phyloP scores from a whole-genome alignment of 2,329 filamentous ascomycete species.

The Plectosphaerella plurivora region DNA sequence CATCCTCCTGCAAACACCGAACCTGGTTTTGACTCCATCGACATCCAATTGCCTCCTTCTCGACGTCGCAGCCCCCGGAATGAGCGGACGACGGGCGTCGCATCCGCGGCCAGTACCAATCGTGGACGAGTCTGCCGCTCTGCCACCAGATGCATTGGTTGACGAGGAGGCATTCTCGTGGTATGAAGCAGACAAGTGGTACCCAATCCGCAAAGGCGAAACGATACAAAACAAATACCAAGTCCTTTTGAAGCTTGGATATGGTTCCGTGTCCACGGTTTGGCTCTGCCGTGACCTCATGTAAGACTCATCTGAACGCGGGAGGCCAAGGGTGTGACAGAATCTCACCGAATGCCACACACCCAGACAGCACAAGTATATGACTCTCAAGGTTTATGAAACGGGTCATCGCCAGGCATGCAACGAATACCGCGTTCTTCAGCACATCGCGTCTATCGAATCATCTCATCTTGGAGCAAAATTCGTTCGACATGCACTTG shows the following conservation, averaged over 20 bases:
- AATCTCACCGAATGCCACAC: background rate
- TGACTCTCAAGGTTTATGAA: constrained; percentile 7
- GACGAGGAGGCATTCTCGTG: constrained; percentile 18
- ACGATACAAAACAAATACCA: constrained; percentile 16
- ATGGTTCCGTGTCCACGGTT: constrained; percentile 18
- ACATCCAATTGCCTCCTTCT: no score
- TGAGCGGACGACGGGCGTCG: no score
- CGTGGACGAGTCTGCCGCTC: no score
- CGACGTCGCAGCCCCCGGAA: no score
- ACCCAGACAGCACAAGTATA: constrained; percentile 5
- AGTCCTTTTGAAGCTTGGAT: constrained; percentile 19
- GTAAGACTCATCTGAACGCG: constrained; percentile 4
- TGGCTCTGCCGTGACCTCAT: constrained; percentile 18
- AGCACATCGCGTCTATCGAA: background rate
- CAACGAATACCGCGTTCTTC: constrained; percentile 2
- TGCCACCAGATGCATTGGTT: constrained; percentile 2
- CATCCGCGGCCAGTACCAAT: no score
- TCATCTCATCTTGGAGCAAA: constrained; percentile 7
- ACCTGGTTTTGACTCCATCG: no score
- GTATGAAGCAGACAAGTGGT: constrained; percentile 16
- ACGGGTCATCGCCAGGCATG: constrained; percentile 5
- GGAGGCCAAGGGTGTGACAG: background rate
- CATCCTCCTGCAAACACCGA: no score
- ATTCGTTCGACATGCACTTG: constrained; percentile 1
- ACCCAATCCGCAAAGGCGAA: constrained; percentile 16